Conservation (phyloP, 2,329 filamentous ascomycete species). For the Amylocarpus encephaloides region DNA sequence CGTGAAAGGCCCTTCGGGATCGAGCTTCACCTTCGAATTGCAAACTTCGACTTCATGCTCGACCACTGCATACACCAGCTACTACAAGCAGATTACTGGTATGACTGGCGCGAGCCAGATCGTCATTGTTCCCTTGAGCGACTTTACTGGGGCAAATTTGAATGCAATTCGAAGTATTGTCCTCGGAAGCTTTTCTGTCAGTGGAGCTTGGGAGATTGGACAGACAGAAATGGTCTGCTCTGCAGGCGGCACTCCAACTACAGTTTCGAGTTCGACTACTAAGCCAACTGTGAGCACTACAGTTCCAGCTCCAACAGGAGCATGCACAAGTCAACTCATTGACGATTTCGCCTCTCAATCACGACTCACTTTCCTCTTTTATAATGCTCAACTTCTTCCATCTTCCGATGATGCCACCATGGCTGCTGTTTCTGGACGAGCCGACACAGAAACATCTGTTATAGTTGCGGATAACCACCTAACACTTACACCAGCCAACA, state of each 20-base stretch:
- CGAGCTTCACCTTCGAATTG: slow-evolving; percentile 39
- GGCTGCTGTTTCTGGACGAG: slow-evolving; percentile 25
- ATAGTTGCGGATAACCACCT: slow-evolving; percentile 46
- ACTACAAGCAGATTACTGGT: slow-evolving; percentile 38
- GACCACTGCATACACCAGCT: slow-evolving; percentile 37
- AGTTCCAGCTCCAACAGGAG: slow-evolving; percentile 9
- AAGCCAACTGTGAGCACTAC: background rate
- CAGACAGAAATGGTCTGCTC: slow-evolving; percentile 41
- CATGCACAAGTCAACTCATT: slow-evolving; percentile 41
- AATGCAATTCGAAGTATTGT: slow-evolving; percentile 42
- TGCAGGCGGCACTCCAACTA: slow-evolving; percentile 1
- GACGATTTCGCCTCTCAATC: slow-evolving; percentile 59
- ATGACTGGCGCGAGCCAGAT: slow-evolving; percentile 45
- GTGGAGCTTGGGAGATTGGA: slow-evolving; percentile 42
- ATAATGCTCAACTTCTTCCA: slow-evolving; percentile 51
- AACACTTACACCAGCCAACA: slow-evolving; percentile 42
- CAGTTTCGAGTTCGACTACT: background rate
- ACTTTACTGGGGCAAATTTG: slow-evolving; percentile 44
- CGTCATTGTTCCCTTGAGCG: slow-evolving; percentile 43
- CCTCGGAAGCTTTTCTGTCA: slow-evolving; percentile 35
- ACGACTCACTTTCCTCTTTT: slow-evolving; percentile 52
- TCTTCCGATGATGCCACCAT: slow-evolving; percentile 53
- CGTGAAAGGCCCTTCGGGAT: slow-evolving; percentile 39
- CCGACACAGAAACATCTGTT: slow-evolving; percentile 37
- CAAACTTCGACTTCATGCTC: slow-evolving; percentile 42